These are phyloP conservation scores for Tympanopsis confertula DNA, from an alignment of 2,329 filamentous ascomycete species.

Conservation along the genomic window DNA sequence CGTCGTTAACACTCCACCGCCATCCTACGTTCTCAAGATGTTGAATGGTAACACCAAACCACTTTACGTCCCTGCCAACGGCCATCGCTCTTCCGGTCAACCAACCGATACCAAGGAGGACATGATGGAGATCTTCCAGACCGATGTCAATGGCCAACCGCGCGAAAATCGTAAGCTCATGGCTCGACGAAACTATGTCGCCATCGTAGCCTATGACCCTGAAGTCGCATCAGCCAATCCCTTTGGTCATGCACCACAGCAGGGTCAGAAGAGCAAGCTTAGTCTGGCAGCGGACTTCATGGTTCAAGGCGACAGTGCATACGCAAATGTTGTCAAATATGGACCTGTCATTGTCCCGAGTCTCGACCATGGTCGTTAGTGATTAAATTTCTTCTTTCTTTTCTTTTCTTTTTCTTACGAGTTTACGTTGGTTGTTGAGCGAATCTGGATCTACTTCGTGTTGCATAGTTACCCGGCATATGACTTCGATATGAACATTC, in stretches of 20 bases:
- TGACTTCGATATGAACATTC: too few relatives aligned
- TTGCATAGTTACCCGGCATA: too few relatives aligned
- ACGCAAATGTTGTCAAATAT: background rate
- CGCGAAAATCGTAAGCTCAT: constrained; percentile 86
- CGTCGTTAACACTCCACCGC: constrained; percentile 79
- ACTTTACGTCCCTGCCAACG: constrained; percentile 83
- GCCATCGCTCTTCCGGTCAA: constrained; percentile 61
- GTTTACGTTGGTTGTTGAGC: too few relatives aligned
- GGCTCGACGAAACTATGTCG: constrained; percentile 83
- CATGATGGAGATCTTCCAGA: constrained; percentile 99
- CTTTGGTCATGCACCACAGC: constrained; percentile 16
- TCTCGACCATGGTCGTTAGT: background rate
- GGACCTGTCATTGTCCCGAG: constrained; percentile 1
- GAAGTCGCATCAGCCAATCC: constrained; percentile 46
- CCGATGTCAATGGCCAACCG: constrained; percentile 72
- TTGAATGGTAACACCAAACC: constrained; percentile 81
- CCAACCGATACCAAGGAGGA: constrained; percentile 93
- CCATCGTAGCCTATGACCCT: constrained; percentile 87
- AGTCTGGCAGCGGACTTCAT: constrained; percentile 93
- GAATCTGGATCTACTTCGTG: too few relatives aligned
- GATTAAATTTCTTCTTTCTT: too few relatives aligned
- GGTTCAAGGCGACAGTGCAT: constrained; percentile 71
- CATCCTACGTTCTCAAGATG: constrained; percentile 78
- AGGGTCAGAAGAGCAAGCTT: constrained; percentile 48
- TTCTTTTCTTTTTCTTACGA: too few relatives aligned